phyloP scores from a whole-genome alignment of 371 early-diverging fungal species.

The Agmasoma carcini region DNA sequence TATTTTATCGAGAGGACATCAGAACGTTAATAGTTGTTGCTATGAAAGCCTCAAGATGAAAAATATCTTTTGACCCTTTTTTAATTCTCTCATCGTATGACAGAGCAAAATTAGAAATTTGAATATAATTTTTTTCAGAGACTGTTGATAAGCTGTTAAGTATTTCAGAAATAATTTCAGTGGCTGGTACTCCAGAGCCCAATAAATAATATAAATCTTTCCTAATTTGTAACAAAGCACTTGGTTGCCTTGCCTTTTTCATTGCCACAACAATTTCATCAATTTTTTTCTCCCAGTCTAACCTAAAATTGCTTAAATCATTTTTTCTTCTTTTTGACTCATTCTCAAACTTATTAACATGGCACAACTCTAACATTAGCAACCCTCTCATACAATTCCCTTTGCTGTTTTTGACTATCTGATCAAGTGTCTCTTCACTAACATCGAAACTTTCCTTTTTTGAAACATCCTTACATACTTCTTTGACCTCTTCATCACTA shows the following conservation, averaged over 20 bases:
- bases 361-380: slow-evolving; percentile 65
- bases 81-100: slow-evolving; percentile 58
- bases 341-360: slow-evolving; percentile 61
- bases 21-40: slow-evolving; percentile 53
- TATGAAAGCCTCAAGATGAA: slow-evolving; percentile 90
- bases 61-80: slow-evolving; percentile 72
- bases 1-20: too few relatives aligned
- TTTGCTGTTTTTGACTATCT: slow-evolving; percentile 59
- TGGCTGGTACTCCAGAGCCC: slow-evolving; percentile 69
- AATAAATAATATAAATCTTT: slow-evolving; percentile 67
- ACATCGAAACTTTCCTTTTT: slow-evolving; percentile 25
- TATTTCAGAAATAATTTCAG: slow-evolving; percentile 60
- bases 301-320: slow-evolving; percentile 40
- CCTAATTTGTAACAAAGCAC: slow-evolving; percentile 61
- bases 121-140: slow-evolving; percentile 45
- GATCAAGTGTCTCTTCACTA: slow-evolving; percentile 11
- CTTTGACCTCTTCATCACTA: slow-evolving; percentile 57
- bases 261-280: slow-evolving; percentile 59
- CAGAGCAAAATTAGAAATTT: slow-evolving; percentile 55
- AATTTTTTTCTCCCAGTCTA: slow-evolving; percentile 77
- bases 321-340: slow-evolving; percentile 54
- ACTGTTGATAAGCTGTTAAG: slow-evolving; percentile 13
- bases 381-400: slow-evolving; percentile 75
- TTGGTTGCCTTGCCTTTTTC: slow-evolving; percentile 57
- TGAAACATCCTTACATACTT: slow-evolving; percentile 21